Conservation (phyloP, 2,329 filamentous ascomycete species). For the Monosporascus sp. region DNA sequence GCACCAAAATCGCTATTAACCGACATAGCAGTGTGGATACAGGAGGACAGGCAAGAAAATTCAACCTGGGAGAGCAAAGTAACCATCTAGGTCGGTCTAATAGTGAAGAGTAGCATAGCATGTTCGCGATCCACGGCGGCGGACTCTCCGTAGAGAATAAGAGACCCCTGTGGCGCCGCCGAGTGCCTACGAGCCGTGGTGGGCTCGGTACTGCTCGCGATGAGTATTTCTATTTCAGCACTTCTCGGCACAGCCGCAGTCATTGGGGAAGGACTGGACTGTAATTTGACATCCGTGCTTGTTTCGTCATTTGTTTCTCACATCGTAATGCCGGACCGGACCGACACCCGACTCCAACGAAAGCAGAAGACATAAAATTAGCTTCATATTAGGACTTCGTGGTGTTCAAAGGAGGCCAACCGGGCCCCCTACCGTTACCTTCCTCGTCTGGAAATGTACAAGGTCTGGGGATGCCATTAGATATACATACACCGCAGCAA, state of each 20-base stretch:
- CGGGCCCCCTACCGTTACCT: not conserved
- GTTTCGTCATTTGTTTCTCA: conserved; percentile 3
- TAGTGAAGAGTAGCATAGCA: not conserved
- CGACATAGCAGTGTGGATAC: too few relatives aligned
- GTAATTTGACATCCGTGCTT: conserved; percentile 99
- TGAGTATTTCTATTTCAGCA: conserved; percentile 68
- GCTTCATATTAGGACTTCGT: not conserved
- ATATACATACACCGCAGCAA: not conserved
- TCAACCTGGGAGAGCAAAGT: not conserved
- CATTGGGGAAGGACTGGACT: conserved; percentile 71
- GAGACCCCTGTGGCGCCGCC: conserved; percentile 11
- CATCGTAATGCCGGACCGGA: not conserved
- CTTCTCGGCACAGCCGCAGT: conserved; percentile 98
- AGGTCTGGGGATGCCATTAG: not conserved
- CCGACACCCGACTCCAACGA: not conserved
- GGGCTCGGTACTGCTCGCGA: conserved; percentile 30
- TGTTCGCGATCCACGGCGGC: conserved; percentile 31
- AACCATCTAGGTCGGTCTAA: not conserved
- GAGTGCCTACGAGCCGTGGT: conserved; percentile 26
- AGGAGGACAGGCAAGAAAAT: conserved; percentile 1
- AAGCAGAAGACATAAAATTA: not conserved
- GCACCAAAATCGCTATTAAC: too few relatives aligned
- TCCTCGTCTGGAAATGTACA: too few relatives aligned
- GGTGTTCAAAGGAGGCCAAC: conserved; percentile 18
- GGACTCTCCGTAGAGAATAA: conserved; percentile 10